These are phyloP conservation scores for Viola odorata DNA, from an alignment of 345 rosid genomes.

Conservation along the genomic window DNA sequence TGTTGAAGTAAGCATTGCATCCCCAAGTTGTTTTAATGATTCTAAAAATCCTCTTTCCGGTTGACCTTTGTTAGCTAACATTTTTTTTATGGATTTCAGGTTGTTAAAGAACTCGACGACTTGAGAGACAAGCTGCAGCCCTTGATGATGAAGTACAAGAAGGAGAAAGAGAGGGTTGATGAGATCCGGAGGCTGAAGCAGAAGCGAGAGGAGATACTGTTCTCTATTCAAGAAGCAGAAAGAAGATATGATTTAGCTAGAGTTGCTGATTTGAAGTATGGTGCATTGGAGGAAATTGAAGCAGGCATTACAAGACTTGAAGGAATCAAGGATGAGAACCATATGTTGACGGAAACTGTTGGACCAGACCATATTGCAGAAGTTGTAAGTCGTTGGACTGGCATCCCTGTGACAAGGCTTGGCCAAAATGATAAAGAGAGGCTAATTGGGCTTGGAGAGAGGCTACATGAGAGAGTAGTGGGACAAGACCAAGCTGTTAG, in stretches of 20 bases:
- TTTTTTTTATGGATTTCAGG: constrained; percentile 30
- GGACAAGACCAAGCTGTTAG: constrained; percentile 78
- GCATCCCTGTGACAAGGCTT: constrained; percentile 84
- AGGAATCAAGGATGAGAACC: constrained; percentile 55
- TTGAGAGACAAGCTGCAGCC: constrained; percentile 92
- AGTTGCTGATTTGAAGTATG: constrained; percentile 82
- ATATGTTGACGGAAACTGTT: constrained; percentile 80
- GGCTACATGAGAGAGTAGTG: constrained; percentile 77
- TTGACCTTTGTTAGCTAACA: neutral
- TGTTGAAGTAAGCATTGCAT: constrained; percentile 52
- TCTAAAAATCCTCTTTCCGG: no score
- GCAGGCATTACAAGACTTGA: constrained; percentile 62
- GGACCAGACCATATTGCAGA: constrained; percentile 91
- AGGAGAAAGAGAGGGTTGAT: constrained; percentile 87
- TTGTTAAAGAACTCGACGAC: constrained; percentile 81
- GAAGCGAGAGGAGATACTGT: constrained; percentile 69
- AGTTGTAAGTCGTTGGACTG: constrained; percentile 94
- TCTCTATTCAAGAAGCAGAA: constrained; percentile 80
- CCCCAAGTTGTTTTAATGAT: no score
- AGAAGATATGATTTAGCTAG: constrained; percentile 83
- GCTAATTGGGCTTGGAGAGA: constrained; percentile 67
- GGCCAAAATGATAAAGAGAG: constrained; percentile 83
- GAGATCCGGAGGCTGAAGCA: constrained; percentile 75
- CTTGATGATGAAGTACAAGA: constrained; percentile 73
- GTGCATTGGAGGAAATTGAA: constrained; percentile 81